Evolutionary conservation across 495 filamentous ascomycete species (phyloP), one percentile per base, ranked within the genome.

Genomic region (Neurospora pannonica): DNA sequence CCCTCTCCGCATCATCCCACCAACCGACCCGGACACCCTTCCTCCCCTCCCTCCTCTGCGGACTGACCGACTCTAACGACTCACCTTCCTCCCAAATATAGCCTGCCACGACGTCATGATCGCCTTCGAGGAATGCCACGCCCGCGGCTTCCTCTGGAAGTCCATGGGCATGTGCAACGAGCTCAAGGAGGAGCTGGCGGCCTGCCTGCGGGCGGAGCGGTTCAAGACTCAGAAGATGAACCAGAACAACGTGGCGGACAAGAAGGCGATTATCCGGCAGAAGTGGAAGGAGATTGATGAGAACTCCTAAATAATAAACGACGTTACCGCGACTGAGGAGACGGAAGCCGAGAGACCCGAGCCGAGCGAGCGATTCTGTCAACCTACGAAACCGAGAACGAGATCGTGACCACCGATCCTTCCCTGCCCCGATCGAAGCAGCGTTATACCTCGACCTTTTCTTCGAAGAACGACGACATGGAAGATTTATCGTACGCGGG

Each of bases 111-210:
- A 94, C 76, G 88, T 98, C 78, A 97, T 98, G 92, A 89, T 83
- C 24, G 91, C 92, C 70, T 92, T 99, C 74, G 96, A 98, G 72
- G 94, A 97, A 86, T 99, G 96, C 84, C 96, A 99, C 81, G 94
- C 93, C 15, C 88, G 88, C 48, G 95, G 95, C 37, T 98, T 98
- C 85, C 80, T 98, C 10, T 93, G 90, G 87, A 97, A 96, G 81
- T 88, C 92, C 2, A 83, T 92, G 54, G 96, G 96, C 60, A 94
- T 91, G 86, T 99, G 96, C 90, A 98, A 92, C 79, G 88, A 90
- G 39, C 89, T 90, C 70, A 99, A 99, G 82, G 83, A 86, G 37
- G 84, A 93, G 34, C 92, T 99, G 71, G 94, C 91, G 81, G 85
- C 88, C 75, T 99, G 96, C 82, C 87, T 99, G 34, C 87, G 91